Evolutionary conservation across 1,284 basidiomycete genomes (phyloP).

Genomic region (Sporisorium graminicola): DNA sequence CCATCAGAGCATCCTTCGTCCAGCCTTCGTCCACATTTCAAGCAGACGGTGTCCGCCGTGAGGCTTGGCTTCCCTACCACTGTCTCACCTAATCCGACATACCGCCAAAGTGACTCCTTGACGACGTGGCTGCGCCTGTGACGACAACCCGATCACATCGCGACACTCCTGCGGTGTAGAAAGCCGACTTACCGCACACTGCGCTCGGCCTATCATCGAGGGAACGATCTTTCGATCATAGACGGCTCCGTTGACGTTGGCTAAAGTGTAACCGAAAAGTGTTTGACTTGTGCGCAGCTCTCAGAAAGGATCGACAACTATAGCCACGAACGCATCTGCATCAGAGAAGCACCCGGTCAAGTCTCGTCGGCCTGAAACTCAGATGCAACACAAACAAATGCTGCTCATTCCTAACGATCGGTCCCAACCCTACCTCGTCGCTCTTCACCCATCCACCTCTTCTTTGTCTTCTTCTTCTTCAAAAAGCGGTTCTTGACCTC

Average conservation of each 20-base stretch:
- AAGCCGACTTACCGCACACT: not conserved
- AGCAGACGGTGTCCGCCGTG: not conserved
- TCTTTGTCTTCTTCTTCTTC: conserved; percentile 1
- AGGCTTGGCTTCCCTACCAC: not conserved
- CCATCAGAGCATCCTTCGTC: not conserved
- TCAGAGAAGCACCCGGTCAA: not conserved
- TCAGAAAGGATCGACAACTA: not conserved
- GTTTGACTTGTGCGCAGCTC: not conserved
- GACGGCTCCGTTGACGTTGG: too few species aligned
- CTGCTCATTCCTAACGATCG: not conserved
- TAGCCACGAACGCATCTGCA: not conserved
- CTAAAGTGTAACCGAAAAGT: too few species aligned
- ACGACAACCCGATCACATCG: not conserved
- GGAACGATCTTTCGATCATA: too few species aligned
- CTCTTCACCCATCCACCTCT: not conserved
- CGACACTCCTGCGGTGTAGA: not conserved
- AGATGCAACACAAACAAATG: conserved; percentile 1
- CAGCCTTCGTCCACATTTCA: not conserved
- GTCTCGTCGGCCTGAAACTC: not conserved
- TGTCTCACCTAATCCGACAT: not conserved
- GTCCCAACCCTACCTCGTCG: not conserved
- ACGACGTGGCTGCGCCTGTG: not conserved
- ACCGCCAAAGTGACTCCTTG: not conserved
- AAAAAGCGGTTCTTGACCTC: not conserved
- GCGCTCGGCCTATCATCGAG: too few species aligned